Percentiles rank a stretch among this genome's conserved stretches.
phyloP scores from a whole-genome alignment of 2,329 filamentous ascomycete species.

The Aspergillus fischeri region DNA sequence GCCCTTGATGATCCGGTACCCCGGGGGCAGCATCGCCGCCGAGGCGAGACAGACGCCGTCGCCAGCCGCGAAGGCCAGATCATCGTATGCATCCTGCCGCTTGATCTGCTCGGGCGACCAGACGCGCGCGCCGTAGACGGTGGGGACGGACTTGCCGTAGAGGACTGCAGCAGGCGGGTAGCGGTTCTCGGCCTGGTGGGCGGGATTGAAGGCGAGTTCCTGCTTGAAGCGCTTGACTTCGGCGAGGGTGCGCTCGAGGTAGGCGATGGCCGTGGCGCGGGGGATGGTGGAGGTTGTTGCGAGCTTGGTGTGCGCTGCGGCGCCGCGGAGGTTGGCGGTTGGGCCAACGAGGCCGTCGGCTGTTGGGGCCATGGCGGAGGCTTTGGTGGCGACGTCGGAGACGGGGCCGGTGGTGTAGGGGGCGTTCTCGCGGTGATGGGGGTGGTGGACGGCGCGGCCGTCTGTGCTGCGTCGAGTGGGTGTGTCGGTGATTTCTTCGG shows the following conservation, averaged over 20 bases:
- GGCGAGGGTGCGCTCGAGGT: slow-evolving; percentile 70
- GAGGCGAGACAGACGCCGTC: slow-evolving; percentile 85
- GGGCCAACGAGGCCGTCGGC: slow-evolving; percentile 27
- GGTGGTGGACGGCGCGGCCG: slow-evolving; percentile 6
- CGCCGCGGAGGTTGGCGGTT: slow-evolving; percentile 21
- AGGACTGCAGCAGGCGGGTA: slow-evolving; percentile 82
- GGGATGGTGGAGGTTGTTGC: slow-evolving; percentile 47
- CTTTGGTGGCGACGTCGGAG: slow-evolving; percentile 9
- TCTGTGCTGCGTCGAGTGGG: not conserved
- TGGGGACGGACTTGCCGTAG: slow-evolving; percentile 83
- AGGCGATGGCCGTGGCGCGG: slow-evolving; percentile 54
- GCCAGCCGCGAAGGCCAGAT: slow-evolving; percentile 78
- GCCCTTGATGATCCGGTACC: slow-evolving; percentile 69
- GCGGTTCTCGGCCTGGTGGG: slow-evolving; percentile 59
- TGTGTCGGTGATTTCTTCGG: slow-evolving; percentile 9
- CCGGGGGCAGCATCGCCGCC: slow-evolving; percentile 78
- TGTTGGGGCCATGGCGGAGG: slow-evolving; percentile 24
- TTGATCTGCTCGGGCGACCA: slow-evolving; percentile 68
- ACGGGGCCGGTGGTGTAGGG: slow-evolving; percentile 4
- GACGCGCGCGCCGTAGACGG: slow-evolving; percentile 77
- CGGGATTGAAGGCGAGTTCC: slow-evolving; percentile 61
- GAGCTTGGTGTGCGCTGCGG: slow-evolving; percentile 18
- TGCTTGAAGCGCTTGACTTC: slow-evolving; percentile 71
- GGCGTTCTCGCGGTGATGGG: not conserved
- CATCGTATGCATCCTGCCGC: slow-evolving; percentile 74